Evolutionary conservation across 208 protist genomes (phyloP), one percentile per base, ranked within the genome.

Genomic region (Leishmania major): DNA sequence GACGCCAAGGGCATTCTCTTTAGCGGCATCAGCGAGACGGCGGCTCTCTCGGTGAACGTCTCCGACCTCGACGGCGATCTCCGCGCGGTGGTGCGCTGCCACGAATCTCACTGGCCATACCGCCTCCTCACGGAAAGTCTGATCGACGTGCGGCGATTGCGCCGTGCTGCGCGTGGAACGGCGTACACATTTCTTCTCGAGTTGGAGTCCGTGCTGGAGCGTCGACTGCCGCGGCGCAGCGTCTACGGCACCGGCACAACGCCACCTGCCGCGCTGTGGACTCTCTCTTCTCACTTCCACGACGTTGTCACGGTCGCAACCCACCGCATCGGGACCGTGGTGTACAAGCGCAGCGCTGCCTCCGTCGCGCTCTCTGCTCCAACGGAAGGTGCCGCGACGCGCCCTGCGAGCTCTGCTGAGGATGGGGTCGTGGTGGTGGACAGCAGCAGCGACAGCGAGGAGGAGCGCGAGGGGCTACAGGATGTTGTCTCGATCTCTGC

Each of bases 131-230:
- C 84, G 40, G 91, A 97, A 77, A 95, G 91, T 72, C 77, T 97
- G 2, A 87, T 97, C 11, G 92, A 97, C 75, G 89, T 97, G 45
- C 88, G 94, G 25, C 83, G 87, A n/a, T 88, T 97, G 78, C 92
- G 90, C 13, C 92, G 94, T 7, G 80, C 76, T 13, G 88, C 85
- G 25, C 66, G 75, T 22, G 75, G 84, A 72, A 91, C 89, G 4
- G 75, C 84, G 13, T 93, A 88, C 86, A 88, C 83, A 31, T 94
- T 94, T 75, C 66, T 97, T 25, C 88, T 95, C 74, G 75, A 88
- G 7, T 79, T 97, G 28, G 89, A 93, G 82, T 77, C 81, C 0
- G 70, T 85, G 17, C 84, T 97, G 43, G 78, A 85, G 66, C 77
- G 80, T 60, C 88, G 91, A 28, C 85, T 80, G 71, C 85, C 79